Evolutionary conservation across 805 yeast genomes (phyloP), one percentile per base, ranked within the genome.

Genomic region (Limtongia smithiae): DNA sequence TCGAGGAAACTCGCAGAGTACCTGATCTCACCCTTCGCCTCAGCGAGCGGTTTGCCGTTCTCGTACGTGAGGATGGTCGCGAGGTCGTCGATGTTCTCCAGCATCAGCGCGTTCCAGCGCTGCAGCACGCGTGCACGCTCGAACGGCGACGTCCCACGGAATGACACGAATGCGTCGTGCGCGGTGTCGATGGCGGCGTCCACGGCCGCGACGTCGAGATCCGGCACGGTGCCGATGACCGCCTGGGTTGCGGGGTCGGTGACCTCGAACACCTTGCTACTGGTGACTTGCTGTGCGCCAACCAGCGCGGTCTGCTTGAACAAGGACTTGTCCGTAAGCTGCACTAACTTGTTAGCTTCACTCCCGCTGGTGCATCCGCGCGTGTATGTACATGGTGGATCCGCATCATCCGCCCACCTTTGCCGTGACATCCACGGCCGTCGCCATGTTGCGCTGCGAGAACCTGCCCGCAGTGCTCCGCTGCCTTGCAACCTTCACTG

Each of bases 1-100:
- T 87, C 89, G 65, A 86, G 84, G 67, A 84, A 89, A 5, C 85
- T 77, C 1, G 87, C 83, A 8, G 84, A 82, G 58, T 81, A 80
- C 42, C 58, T 50, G 25, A 84, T 74, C 64, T 85, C 93, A 4
- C 89, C 90, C 42, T 68, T 63, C n/a, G 91, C 82, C 63, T 85
- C 93, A 0, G 79, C 74, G 12, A 74, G 66, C 1, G 90, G 77
- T 66, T 85, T 85, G 31, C 94, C 94, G 63, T 85, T 85, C 62
- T 85, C 94, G 54, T 78, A 66, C 14, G 85, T 79, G 45, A 81
- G 71, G 41, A 85, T 63, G 48, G 65, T 73, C 30, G 88, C 90
- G 54, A 85, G 73, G 62, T 84, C 93, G 4, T 77, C 79, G 24
- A 71, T 69, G 64, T 85, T 77, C 46, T 77, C 80, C 36, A 71